Evolutionary conservation across 768 basidiomycete species (phyloP).

Genomic region (Suillus lakei): DNA sequence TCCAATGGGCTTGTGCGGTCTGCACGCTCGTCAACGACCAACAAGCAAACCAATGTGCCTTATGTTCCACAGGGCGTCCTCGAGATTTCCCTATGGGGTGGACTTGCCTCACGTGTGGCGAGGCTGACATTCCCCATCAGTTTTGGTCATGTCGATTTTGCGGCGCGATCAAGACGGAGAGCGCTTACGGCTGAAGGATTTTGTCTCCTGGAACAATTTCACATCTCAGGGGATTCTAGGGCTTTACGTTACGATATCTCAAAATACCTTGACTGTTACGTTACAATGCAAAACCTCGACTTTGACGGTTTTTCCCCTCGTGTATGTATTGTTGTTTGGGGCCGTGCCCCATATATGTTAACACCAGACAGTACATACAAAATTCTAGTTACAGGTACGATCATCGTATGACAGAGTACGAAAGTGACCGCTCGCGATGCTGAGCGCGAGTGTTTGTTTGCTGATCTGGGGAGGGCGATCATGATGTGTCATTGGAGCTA

Average conservation of each 20-base stretch:
- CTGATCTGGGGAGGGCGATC: not conserved
- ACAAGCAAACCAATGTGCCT: slow-evolving; percentile 58
- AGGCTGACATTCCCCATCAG: slow-evolving; percentile 61
- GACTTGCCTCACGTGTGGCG: slow-evolving; percentile 69
- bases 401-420: not conserved
- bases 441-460: not conserved
- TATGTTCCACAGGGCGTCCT: slow-evolving; percentile 53
- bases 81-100: slow-evolving; percentile 50
- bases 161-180: slow-evolving; percentile 62
- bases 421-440: not conserved
- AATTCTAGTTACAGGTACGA: not conserved
- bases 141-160: slow-evolving; percentile 81
- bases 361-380: not conserved
- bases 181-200: slow-evolving; percentile 9
- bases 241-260: not conserved
- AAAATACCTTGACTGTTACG: not conserved
- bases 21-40: slow-evolving; percentile 73
- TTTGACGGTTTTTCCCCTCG: not conserved
- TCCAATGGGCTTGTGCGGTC: slow-evolving; percentile 54
- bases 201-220: not conserved
- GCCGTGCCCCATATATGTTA: not conserved
- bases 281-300: no score
- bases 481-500: not conserved
- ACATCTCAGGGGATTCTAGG: not conserved
- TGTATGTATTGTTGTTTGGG: not conserved